Conservation (phyloP, 352 stramenopile species). For the Peronospora destructor region DNA sequence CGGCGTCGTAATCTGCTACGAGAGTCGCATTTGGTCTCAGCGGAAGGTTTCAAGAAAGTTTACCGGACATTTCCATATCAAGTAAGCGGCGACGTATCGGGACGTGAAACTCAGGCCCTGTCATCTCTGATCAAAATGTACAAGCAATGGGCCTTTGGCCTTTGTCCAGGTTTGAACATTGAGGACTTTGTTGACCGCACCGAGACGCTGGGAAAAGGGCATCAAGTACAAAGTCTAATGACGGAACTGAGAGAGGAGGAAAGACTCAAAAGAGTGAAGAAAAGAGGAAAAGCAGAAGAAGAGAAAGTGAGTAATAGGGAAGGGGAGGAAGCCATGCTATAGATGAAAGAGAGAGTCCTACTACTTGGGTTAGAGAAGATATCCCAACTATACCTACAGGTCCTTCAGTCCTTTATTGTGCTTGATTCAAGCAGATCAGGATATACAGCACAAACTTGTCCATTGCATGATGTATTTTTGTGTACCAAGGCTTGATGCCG, state of each 20-base stretch:
- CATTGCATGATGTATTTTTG: too few relatives aligned
- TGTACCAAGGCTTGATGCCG: too few relatives aligned
- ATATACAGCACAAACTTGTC: too few relatives aligned
- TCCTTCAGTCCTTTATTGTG: too few relatives aligned
- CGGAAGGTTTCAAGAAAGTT: slow-evolving; percentile 62
- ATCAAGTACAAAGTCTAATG: slow-evolving; percentile 60
- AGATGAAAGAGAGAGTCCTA: background rate
- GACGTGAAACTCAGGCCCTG: slow-evolving; percentile 61
- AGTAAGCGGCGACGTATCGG: slow-evolving; percentile 41
- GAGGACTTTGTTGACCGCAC: slow-evolving; percentile 72
- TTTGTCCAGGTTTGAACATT: slow-evolving; percentile 77
- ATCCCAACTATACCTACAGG: too few relatives aligned
- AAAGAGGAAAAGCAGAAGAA: slow-evolving; percentile 7
- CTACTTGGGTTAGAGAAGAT: too few relatives aligned
- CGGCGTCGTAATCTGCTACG: slow-evolving; percentile 49
- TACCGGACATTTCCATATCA: slow-evolving; percentile 68
- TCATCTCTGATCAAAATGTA: slow-evolving; percentile 69
- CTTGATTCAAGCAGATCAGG: too few relatives aligned
- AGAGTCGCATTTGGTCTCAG: slow-evolving; percentile 59
- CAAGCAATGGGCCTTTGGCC: slow-evolving; percentile 81
- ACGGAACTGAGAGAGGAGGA: slow-evolving; percentile 52
- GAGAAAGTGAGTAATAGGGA: slow-evolving; percentile 19
- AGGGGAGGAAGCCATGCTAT: slow-evolving; percentile 23
- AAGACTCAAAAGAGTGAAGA: slow-evolving; percentile 29
- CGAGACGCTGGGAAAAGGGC: slow-evolving; percentile 50